phyloP scores from a whole-genome alignment of 768 basidiomycete species.

The Macrolepiota albuminosa region DNA sequence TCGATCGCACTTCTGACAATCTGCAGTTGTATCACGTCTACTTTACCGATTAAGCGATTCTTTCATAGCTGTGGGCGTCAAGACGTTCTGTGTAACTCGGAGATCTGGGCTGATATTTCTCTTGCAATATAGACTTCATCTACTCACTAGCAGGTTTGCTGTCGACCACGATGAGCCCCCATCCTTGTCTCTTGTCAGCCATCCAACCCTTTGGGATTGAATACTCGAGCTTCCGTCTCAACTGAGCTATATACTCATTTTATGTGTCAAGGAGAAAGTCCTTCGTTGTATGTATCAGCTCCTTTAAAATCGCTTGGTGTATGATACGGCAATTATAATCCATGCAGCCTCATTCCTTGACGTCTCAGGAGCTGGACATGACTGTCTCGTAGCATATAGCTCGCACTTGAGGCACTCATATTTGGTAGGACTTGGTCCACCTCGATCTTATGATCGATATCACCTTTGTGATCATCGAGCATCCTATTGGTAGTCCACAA shows the following conservation, averaged over 20 bases:
- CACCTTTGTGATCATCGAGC: not conserved
- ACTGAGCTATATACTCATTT: not conserved
- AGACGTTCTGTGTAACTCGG: not conserved
- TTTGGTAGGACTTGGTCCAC: not conserved
- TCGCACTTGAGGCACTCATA: not conserved
- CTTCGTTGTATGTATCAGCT: not conserved
- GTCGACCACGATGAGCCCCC: not conserved
- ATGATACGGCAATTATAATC: not conserved
- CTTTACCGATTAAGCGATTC: not conserved
- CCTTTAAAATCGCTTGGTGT: too few relatives aligned
- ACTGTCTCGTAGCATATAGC: not conserved
- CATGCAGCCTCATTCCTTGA: not conserved
- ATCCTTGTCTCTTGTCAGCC: constrained; percentile 11
- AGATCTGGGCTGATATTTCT: not conserved
- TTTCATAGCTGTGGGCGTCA: not conserved
- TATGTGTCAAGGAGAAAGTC: not conserved
- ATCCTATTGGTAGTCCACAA: not conserved
- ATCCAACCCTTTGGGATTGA: constrained; percentile 1
- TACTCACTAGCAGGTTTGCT: not conserved
- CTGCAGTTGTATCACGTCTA: not conserved
- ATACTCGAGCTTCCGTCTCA: not conserved
- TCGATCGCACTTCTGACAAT: not conserved
- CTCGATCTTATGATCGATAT: not conserved
- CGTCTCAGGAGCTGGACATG: not conserved
- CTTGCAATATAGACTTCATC: not conserved